phyloP scores from a whole-genome alignment of 2,329 filamentous ascomycete species.

The Trichoderma sp. region DNA sequence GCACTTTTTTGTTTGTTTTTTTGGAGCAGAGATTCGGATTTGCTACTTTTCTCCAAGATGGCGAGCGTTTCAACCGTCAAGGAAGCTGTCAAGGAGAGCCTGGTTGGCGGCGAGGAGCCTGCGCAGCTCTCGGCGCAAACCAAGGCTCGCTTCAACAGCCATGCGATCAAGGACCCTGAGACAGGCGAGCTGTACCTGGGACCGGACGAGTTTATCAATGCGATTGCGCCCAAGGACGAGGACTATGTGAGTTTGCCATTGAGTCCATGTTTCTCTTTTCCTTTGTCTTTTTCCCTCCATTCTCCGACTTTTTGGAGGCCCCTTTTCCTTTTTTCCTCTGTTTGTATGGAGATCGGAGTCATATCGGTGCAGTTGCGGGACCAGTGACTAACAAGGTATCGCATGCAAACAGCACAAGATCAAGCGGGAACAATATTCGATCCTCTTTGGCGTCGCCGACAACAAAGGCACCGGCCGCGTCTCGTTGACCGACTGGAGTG shows the following conservation, averaged over 20 bases:
- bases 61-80: conserved; percentile 51
- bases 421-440: conserved; percentile 88
- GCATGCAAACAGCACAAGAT: conserved; percentile 77
- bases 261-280: not conserved
- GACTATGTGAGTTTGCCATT: conserved; percentile 72
- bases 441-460: conserved; percentile 91
- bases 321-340: not conserved
- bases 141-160: conserved; percentile 69
- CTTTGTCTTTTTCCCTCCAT: not conserved
- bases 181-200: conserved; percentile 78
- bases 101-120: conserved; percentile 61
- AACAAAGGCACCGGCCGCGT: conserved; percentile 70
- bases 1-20: not conserved
- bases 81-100: conserved; percentile 74
- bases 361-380: conserved; percentile 13
- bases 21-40: not conserved
- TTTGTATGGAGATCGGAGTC: not conserved
- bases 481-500: conserved; percentile 80
- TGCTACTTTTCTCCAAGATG: conserved; percentile 27
- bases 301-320: not conserved
- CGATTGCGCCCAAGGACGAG: conserved; percentile 79
- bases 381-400: conserved; percentile 5
- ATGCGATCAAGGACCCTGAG: conserved; percentile 72
- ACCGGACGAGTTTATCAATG: conserved; percentile 83
- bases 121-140: conserved; percentile 70